Evolutionary conservation across 345 rosid genomes (phyloP), one percentile per base, ranked within the genome.

Genomic region (Citrus reticulata): DNA sequence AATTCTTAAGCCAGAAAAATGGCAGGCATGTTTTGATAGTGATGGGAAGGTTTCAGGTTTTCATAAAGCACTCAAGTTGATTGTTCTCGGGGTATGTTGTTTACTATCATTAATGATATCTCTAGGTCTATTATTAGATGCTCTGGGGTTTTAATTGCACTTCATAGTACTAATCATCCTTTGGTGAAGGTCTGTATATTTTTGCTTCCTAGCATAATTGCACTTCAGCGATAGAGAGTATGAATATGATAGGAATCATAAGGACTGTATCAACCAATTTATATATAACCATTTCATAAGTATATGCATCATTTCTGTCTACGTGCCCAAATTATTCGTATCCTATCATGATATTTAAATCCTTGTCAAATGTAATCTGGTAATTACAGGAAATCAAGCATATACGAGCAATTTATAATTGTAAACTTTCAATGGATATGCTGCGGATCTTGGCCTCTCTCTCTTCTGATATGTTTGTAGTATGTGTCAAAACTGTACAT

Each of bases 1-100:
- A 90, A 90, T 90, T 93, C 98, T 93, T 85, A 93, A 93, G 87
- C 95, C 91, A 20, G 95, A 91, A 73, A 95, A 93, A 87, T 95
- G 97, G 97, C 93, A 88, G 24, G 86, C 92, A 70, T 77, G 77
- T 85, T 95, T 93, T 87, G 96, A 91, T 79, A 74, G 85, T 39
- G 90, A 93, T 49, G 98, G 98, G 79, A 95, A 93, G 86, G 92
- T 89, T 86, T 83, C 83, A 63, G 87, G 89, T 83, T 95, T 95
- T 74, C 93, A 81, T 68, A 95, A 95, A 85, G 96, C 85, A 24
- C 95, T 95, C 80, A 93, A 88, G 81, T 81, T 83, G 73, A 95
- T 93, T 80, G 80, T 86, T 85, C 79, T 91, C 68, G 98, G 97
- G 95, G 97, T 95, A 88, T 81, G 98, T 77, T 59, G 46, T 78